Evolutionary conservation across 139 green algal species (phyloP).

Genomic region (Asterochloris sp.): DNA sequence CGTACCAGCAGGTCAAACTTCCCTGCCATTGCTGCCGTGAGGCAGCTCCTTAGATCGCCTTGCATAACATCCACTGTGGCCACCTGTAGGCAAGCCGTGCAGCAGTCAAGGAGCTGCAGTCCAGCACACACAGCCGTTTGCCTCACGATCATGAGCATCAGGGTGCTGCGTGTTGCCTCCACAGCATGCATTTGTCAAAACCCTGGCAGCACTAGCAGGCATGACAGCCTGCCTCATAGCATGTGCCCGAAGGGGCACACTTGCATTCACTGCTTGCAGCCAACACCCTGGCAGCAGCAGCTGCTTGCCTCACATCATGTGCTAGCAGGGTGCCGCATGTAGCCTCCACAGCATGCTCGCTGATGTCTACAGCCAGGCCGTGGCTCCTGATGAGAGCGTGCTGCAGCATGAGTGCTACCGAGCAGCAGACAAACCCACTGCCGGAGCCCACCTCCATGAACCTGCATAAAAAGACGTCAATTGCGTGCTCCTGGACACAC

Average conservation of each 20-base stretch:
- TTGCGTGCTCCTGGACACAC: too few relatives aligned
- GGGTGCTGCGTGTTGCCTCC: not conserved
- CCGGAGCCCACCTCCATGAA: conserved; percentile 79
- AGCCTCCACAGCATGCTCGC: conserved; percentile 40
- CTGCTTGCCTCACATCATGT: conserved; percentile 33
- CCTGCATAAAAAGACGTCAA: conserved; percentile 21
- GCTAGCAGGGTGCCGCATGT: conserved; percentile 46
- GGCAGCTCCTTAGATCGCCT: not conserved
- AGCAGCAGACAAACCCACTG: conserved; percentile 81
- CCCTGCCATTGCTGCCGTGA: not conserved
- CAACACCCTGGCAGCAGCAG: not conserved
- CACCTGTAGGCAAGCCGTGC: conserved; percentile 1
- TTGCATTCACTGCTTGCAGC: not conserved
- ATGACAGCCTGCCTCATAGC: not conserved
- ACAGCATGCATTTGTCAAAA: not conserved
- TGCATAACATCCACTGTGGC: conserved; percentile 8
- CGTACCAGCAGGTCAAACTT: conserved; percentile 23
- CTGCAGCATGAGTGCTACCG: conserved; percentile 60
- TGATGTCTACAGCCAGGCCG: conserved; percentile 64
- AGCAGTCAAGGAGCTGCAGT: not conserved
- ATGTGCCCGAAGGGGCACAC: not conserved
- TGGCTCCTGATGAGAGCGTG: not conserved
- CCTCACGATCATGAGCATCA: not conserved
- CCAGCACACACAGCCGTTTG: too few relatives aligned
- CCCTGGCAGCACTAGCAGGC: not conserved